These are phyloP conservation scores for Dalbergia cultrata DNA, from an alignment of 306 rosid species.

Conservation along the genomic window DNA sequence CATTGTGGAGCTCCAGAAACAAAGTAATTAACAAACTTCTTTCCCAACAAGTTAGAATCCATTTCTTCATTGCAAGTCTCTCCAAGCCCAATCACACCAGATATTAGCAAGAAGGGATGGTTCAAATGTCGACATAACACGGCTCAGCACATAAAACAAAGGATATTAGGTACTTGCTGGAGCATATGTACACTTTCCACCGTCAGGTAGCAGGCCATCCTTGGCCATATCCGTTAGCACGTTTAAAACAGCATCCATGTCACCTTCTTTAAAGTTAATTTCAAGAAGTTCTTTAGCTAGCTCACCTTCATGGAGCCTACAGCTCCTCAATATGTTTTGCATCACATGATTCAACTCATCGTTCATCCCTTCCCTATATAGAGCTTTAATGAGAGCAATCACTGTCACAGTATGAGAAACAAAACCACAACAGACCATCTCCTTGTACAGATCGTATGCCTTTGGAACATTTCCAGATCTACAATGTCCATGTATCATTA, in stretches of 20 bases:
- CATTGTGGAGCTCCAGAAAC: conserved; percentile 27
- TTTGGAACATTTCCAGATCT: conserved; percentile 66
- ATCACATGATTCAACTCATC: conserved; percentile 71
- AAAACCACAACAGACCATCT: conserved; percentile 74
- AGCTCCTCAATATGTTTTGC: conserved; percentile 62
- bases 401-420: conserved; percentile 74
- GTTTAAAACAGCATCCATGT: conserved; percentile 79
- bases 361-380: conserved; percentile 66
- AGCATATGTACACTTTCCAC: conserved; percentile 49
- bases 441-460: conserved; percentile 71
- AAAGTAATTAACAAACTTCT: conserved; percentile 4
- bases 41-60: conserved; percentile 11
- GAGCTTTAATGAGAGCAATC: conserved; percentile 76
- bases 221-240: conserved; percentile 80
- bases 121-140: not conserved
- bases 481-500: conserved; percentile 87
- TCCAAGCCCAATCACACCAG: conserved; percentile 8
- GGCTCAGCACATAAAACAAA: conserved; percentile 8
- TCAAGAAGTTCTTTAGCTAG: conserved; percentile 76
- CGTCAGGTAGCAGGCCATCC: conserved; percentile 83
- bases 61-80: conserved; percentile 25
- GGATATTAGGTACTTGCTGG: conserved; percentile 37
- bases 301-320: conserved; percentile 75
- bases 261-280: conserved; percentile 85
- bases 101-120: not conserved